Evolutionary conservation across 1,284 basidiomycete genomes (phyloP), one percentile per base, ranked within the genome.

Genomic region (Cutaneotrichosporon mucoides): DNA sequence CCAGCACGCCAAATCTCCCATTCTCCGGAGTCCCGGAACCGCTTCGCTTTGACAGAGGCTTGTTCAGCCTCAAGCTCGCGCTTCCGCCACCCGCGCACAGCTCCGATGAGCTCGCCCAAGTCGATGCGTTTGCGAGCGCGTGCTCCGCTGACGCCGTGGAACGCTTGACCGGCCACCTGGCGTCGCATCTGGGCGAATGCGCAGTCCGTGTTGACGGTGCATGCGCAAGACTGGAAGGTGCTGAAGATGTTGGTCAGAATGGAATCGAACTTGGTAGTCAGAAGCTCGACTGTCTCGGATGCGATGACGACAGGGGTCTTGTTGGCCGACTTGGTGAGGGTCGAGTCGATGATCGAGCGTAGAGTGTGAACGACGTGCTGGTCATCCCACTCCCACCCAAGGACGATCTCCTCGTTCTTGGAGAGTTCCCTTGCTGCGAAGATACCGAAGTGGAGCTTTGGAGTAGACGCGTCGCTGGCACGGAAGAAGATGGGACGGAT

Each of bases 341-440:
- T 62, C 54, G 72, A 65, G 47, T 71, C 68, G 13, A 66, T 66
- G 33, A 66, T 45, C 36, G 68, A 64, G 51, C 65, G 66, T 0
- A 97, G 79, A 53, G 84, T 81, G 76, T 97, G 94, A 0, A 96
- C 86, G 0, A 89, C 86, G 71, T 92, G 90, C 5, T 86, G 85
- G 69, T 97, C 93, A 67, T 96, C 93, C 94, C 93, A 97, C 73
- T 96, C 92, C 92, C 94, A 98, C 0, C 88, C 90, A 0, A 97
- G 77, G 0, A 94, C 86, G 43, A 98, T 85, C 78, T 98, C 95
- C 68, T 95, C 92, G 53, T 88, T 83, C 41, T 85, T 84, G 60
- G 84, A 84, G 61, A 97, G 82, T 66, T 92, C 88, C 13, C 85
- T 79, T 15, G 88, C 75, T 0, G 92, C 90, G 67, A 95, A 97